Percentiles rank a stretch among this genome's conserved stretches.
These are phyloP conservation scores for Colletotrichum sp. DNA, from an alignment of 2,329 filamentous ascomycete species.

Conservation along the genomic window DNA sequence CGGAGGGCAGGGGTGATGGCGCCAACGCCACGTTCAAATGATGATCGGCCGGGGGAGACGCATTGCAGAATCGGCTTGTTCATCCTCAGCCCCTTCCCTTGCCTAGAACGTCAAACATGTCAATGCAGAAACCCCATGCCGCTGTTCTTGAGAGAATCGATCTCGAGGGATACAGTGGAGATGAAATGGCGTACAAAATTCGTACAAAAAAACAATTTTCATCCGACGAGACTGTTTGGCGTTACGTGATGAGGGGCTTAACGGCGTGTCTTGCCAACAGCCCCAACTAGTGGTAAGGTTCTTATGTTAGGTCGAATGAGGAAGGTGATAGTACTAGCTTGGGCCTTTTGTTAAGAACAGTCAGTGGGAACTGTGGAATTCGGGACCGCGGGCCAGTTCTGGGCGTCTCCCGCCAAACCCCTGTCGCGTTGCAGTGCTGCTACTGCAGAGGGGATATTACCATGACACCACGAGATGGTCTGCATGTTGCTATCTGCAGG, in stretches of 20 bases:
- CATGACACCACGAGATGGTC: background rate
- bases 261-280: background rate
- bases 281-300: background rate
- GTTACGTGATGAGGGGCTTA: background rate
- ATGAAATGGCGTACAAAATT: background rate
- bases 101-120: background rate
- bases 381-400: background rate
- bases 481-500: background rate
- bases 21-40: background rate
- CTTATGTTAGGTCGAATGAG: background rate
- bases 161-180: background rate
- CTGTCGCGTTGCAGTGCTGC: background rate
- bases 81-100: rapidly evolving
- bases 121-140: background rate
- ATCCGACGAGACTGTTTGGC: background rate
- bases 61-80: background rate
- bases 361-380: background rate
- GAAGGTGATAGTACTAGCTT: background rate
- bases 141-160: background rate
- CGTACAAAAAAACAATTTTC: background rate
- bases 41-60: background rate
- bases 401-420: background rate
- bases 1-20: background rate
- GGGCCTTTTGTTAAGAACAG: background rate
- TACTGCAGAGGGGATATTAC: background rate